These are phyloP conservation scores for Batrachochytrium dendrobatidis DNA, from an alignment of 371 early-diverging fungal species.

Conservation along the genomic window DNA sequence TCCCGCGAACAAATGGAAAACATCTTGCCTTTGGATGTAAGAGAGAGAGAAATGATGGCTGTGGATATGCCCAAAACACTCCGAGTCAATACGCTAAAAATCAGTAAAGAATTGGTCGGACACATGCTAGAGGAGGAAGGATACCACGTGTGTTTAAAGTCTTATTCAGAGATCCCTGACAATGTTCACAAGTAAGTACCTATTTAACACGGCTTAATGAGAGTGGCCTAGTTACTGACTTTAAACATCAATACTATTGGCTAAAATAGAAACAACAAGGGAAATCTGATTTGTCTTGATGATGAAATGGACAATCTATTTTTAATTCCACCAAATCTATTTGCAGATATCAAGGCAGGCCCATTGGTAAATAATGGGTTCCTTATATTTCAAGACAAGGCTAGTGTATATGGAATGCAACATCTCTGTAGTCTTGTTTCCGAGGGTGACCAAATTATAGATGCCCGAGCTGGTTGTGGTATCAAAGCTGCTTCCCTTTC, in stretches of 20 bases:
- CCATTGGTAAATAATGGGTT: constrained; percentile 61
- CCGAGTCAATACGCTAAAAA: constrained; percentile 64
- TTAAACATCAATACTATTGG: neutral
- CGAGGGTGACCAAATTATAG: constrained; percentile 58
- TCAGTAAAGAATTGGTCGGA: constrained; percentile 24
- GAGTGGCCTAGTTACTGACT: neutral
- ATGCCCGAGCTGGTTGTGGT: constrained; percentile 58
- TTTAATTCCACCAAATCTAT: constrained; percentile 64
- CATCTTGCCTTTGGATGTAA: constrained; percentile 35
- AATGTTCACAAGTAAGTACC: neutral
- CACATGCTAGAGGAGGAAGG: constrained; percentile 19
- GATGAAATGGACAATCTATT: constrained; percentile 72
- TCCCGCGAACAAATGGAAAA: constrained; percentile 35
- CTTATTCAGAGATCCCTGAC: neutral
- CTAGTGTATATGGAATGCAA: constrained; percentile 40
- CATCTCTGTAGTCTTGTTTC: constrained; percentile 17
- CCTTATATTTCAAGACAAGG: constrained; percentile 92
- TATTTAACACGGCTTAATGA: neutral
- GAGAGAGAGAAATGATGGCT: constrained; percentile 37
- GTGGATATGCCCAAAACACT: constrained; percentile 55
- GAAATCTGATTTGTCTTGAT: constrained; percentile 39
- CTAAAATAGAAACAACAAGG: neutral
- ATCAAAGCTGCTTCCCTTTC: constrained; percentile 94
- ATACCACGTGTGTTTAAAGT: constrained; percentile 10
- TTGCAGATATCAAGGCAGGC: constrained; percentile 75